phyloP scores from a whole-genome alignment of 179 eudicot species.

The Carnegiea gigantea region DNA sequence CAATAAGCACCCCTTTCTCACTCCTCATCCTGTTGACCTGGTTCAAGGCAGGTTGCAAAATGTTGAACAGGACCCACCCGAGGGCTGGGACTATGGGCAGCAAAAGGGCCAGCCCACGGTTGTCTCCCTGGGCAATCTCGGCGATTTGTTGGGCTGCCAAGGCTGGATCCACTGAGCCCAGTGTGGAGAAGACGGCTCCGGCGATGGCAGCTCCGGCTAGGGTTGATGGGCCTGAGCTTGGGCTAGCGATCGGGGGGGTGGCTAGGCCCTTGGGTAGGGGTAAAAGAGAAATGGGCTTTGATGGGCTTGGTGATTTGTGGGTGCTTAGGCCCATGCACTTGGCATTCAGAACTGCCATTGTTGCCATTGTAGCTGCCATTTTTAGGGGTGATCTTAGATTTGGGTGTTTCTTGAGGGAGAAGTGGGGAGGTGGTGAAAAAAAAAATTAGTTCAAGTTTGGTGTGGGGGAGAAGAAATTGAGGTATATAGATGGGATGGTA shows the following conservation, averaged over 20 bases:
- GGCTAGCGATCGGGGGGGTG: slow-evolving; percentile 15
- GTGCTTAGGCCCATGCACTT: slow-evolving; percentile 34
- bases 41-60: slow-evolving; percentile 51
- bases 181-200: slow-evolving; percentile 69
- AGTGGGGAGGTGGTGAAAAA: background rate
- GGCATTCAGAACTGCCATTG: slow-evolving; percentile 44
- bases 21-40: slow-evolving; percentile 37
- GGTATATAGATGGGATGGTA: slow-evolving; percentile 8
- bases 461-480: background rate
- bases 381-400: background rate
- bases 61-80: slow-evolving; percentile 86
- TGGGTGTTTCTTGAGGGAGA: background rate
- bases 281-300: slow-evolving; percentile 47
- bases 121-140: slow-evolving; percentile 73
- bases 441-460: background rate
- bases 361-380: slow-evolving; percentile 46
- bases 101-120: slow-evolving; percentile 78
- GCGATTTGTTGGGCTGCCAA: slow-evolving; percentile 86
- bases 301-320: slow-evolving; percentile 23
- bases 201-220: slow-evolving; percentile 49
- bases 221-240: slow-evolving; percentile 7
- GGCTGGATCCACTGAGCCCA: slow-evolving; percentile 64
- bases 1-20: slow-evolving; percentile 38
- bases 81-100: slow-evolving; percentile 80
- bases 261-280: slow-evolving; percentile 51